Evolutionary conservation across 2,329 filamentous ascomycete genomes (phyloP).

Genomic region (Cordyceps cateniannulata): DNA sequence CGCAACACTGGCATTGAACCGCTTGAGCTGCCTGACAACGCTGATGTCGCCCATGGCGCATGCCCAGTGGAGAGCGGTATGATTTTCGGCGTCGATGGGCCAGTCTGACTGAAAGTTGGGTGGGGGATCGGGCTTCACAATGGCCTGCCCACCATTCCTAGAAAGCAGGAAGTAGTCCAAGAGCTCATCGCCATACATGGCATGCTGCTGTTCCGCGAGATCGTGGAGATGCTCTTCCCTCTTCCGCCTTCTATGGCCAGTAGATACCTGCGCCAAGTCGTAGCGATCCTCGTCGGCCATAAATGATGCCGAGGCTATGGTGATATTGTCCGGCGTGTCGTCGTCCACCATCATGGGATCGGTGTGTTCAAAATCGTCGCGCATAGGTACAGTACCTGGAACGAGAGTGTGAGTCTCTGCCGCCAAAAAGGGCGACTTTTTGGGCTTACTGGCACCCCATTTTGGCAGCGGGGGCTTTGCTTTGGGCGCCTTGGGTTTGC

Average conservation of each 20-base stretch:
- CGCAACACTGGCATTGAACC: conserved; percentile 68
- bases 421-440: not conserved
- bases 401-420: not conserved
- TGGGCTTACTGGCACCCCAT: conserved; percentile 34
- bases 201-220: conserved; percentile 73
- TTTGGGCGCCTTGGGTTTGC: conserved; percentile 73
- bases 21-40: conserved; percentile 80
- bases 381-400: conserved; percentile 15
- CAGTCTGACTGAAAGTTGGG: conserved; percentile 82
- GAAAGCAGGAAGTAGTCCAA: conserved; percentile 93
- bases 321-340: conserved; percentile 76
- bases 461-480: conserved; percentile 46
- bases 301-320: conserved; percentile 77
- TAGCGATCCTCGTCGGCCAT: conserved; percentile 76
- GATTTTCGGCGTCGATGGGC: conserved; percentile 86
- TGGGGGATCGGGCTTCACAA: conserved; percentile 70
- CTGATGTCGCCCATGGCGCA: conserved; percentile 95
- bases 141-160: conserved; percentile 63
- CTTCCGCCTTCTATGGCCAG: conserved; percentile 69
- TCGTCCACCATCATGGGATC: conserved; percentile 63
- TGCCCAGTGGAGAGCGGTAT: conserved; percentile 94
- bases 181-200: conserved; percentile 85
- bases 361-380: conserved; percentile 59
- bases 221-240: conserved; percentile 58
- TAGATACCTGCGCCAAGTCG: conserved; percentile 59